Evolutionary conservation across 345 rosid genomes (phyloP).

Genomic region (Citrus glauca): DNA sequence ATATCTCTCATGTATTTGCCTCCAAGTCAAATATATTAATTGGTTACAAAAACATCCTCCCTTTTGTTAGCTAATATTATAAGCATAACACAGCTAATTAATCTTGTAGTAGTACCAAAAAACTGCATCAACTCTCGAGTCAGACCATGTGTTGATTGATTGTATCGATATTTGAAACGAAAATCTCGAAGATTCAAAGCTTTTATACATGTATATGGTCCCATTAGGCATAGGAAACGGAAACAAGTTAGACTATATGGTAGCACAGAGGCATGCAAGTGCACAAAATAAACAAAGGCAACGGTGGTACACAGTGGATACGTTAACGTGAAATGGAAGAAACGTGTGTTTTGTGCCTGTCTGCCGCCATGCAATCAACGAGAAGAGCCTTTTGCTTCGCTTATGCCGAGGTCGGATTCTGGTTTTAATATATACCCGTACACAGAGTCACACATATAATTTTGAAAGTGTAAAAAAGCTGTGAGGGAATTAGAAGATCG

Average conservation of each 20-base stretch:
- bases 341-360: conserved; percentile 69
- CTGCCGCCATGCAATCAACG: conserved; percentile 52
- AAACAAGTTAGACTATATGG: background rate
- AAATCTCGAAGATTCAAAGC: conserved; percentile 26
- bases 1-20: too few relatives aligned
- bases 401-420: conserved; percentile 1
- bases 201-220: conserved; percentile 1
- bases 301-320: background rate
- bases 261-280: background rate
- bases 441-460: too few relatives aligned
- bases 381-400: conserved; percentile 17
- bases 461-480: conserved; percentile 2
- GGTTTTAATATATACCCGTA: background rate
- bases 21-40: conserved; percentile 2
- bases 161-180: conserved; percentile 5
- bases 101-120: background rate
- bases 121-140: conserved; percentile 35
- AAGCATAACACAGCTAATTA: background rate
- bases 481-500: conserved; percentile 9
- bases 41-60: conserved; percentile 21
- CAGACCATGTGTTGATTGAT: conserved; percentile 39
- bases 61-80: background rate
- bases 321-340: conserved; percentile 43
- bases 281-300: background rate
- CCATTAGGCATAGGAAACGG: conserved; percentile 9